Base-by-base conservation (phyloP, 495 filamentous ascomycete species). In the Eremomyces bilateralis region DNA sequence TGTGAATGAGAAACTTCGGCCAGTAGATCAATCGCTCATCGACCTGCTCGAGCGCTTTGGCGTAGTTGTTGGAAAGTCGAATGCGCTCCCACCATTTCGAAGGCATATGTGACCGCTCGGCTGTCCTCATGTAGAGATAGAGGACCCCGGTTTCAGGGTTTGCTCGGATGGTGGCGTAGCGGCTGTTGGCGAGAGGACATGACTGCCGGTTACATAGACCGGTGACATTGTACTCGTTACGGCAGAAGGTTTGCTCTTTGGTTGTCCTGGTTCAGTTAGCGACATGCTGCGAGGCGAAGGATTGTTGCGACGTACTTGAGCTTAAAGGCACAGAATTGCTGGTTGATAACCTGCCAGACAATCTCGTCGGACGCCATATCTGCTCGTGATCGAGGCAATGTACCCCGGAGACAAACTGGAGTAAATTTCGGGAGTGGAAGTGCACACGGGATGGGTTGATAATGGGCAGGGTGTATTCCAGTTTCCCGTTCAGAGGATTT, bases 51-150 rank as follows among this genome's bases (percentile, higher is more conserved):
- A 95, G 67, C 0, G 88, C 90, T 41, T 77, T 72, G 28, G 72
- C 69, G 55, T 97, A 95, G 65, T 93, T 91, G 39, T 69, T 62
- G 1, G 84, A 85, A 10, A 97, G 62, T 46, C 80, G 79, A 39
- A 94, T 79, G 38, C 79, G 76, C 53, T 97, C 88, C 88, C 88
- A 97, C 58, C 82, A 69, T 53, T 91, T 91, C 34, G 67, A 68
- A 13, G 88, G 88, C 62, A 80, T 74, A 57, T 97, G 88, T 4
- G 79, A 64, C 16, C 85, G 78, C 53, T 92, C 83, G 44, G 84
- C 67, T 2, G 83, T 91, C 60, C 94, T 97, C 65, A 94, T 90
- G 67, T 92, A 95, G 36, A 97, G 73, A 57, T 93, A 95, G 45
- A 95, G 72, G 16, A 66, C 67, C 30, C 80, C 80, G 19, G 80